Percentiles rank a stretch among this genome's conserved stretches.
phyloP scores from a whole-genome alignment of 306 rosid species.

The Argentina anserina region DNA sequence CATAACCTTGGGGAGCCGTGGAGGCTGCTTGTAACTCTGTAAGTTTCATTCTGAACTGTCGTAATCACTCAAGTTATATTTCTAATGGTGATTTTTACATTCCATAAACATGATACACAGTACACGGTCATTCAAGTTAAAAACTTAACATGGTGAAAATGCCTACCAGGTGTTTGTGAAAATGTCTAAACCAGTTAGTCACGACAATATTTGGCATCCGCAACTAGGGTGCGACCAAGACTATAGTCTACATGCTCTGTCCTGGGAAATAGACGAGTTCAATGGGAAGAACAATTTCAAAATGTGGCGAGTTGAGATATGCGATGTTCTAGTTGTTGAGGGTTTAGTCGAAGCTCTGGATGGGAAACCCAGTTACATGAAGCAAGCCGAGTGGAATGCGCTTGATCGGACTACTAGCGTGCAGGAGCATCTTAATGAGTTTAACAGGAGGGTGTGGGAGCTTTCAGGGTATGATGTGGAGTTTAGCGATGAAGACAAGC shows the following conservation, averaged over 20 bases:
- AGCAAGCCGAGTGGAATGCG: not conserved
- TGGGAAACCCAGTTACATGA: not conserved
- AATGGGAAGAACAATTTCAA: not conserved
- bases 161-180: not conserved
- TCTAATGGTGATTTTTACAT: too few relatives aligned
- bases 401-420: not conserved
- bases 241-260: not conserved
- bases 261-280: not conserved
- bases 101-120: too few relatives aligned
- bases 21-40: not conserved
- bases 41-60: not conserved
- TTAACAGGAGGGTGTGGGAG: not conserved
- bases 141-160: too few relatives aligned
- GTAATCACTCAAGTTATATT: too few relatives aligned
- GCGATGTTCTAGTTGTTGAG: not conserved
- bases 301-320: not conserved
- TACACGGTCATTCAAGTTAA: too few relatives aligned
- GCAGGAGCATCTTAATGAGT: not conserved
- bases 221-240: too few relatives aligned
- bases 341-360: not conserved
- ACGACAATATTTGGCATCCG: too few relatives aligned
- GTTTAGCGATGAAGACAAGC: not conserved
- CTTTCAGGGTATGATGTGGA: not conserved
- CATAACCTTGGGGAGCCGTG: too few relatives aligned
- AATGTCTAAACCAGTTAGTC: too few relatives aligned